Evolutionary conservation across 306 rosid species (phyloP).

Genomic region (Vigna radiata): DNA sequence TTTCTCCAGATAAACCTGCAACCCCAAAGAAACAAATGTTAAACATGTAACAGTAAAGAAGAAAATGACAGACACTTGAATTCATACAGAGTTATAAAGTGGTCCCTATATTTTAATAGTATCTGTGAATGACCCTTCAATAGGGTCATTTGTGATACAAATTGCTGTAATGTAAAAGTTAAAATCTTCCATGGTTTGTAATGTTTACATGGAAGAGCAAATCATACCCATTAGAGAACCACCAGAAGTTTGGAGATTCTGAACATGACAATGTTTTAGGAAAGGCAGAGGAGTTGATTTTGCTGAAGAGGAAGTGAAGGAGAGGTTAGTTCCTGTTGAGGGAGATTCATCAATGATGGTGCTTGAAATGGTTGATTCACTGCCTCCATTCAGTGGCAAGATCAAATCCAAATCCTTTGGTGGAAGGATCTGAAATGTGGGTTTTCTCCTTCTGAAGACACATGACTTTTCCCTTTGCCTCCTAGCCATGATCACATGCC

Average conservation of each 20-base stretch:
- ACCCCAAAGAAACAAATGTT: not conserved
- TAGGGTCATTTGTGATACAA: not conserved
- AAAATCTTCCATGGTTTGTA: not conserved
- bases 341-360: conserved; percentile 56
- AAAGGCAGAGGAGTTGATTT: conserved; percentile 18
- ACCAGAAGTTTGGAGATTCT: conserved; percentile 26
- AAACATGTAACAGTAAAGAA: not conserved
- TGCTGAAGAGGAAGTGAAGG: conserved; percentile 52
- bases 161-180: not conserved
- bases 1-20: conserved; percentile 40
- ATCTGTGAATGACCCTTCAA: not conserved
- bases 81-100: not conserved
- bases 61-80: not conserved
- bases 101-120: not conserved
- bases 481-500: conserved; percentile 83
- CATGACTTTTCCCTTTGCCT: conserved; percentile 58
- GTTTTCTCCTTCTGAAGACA: conserved; percentile 57
- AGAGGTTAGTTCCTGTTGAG: conserved; percentile 67
- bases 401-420: conserved; percentile 27
- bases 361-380: conserved; percentile 61
- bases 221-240: conserved; percentile 47
- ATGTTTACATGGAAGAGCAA: not conserved
- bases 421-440: conserved; percentile 30
- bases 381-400: conserved; percentile 40
- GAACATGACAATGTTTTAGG: conserved; percentile 32